phyloP scores from a whole-genome alignment of 2,329 filamentous ascomycete species.

The Pseudopithomyces chartarum region DNA sequence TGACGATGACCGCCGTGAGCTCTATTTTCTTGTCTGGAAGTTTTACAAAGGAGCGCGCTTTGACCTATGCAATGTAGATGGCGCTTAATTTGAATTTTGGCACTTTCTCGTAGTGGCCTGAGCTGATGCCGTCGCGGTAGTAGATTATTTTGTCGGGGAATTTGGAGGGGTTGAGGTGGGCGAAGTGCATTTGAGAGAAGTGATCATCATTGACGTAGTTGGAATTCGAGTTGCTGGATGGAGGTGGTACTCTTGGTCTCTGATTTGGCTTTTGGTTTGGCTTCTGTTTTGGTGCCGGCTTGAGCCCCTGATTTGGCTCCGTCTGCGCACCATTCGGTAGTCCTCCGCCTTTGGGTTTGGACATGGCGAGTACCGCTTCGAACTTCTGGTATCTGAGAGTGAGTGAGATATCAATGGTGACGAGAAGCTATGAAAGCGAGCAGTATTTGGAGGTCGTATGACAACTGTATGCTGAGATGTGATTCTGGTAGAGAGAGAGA shows the following conservation, averaged over 20 bases:
- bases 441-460: not conserved
- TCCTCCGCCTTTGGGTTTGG: not conserved
- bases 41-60: not conserved
- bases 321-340: not conserved
- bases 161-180: not conserved
- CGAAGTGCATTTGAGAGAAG: conserved; percentile 4
- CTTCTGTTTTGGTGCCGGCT: no score
- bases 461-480: not conserved
- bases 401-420: not conserved
- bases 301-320: no score
- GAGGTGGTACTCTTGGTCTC: not conserved
- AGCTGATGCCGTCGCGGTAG: conserved; percentile 33
- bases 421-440: not conserved
- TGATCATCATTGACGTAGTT: not conserved
- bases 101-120: conserved; percentile 21
- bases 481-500: not conserved
- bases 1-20: conserved; percentile 43
- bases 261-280: no score
- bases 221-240: not conserved
- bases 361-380: not conserved
- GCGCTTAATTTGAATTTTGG: conserved; percentile 29
- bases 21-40: not conserved
- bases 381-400: not conserved
- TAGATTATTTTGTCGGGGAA: conserved; percentile 29
- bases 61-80: conserved; percentile 27